Evolutionary conservation across 192 early-diverging fungal genomes (phyloP), one percentile per base, ranked within the genome.

Genomic region (Geranomyces michiganensis): DNA sequence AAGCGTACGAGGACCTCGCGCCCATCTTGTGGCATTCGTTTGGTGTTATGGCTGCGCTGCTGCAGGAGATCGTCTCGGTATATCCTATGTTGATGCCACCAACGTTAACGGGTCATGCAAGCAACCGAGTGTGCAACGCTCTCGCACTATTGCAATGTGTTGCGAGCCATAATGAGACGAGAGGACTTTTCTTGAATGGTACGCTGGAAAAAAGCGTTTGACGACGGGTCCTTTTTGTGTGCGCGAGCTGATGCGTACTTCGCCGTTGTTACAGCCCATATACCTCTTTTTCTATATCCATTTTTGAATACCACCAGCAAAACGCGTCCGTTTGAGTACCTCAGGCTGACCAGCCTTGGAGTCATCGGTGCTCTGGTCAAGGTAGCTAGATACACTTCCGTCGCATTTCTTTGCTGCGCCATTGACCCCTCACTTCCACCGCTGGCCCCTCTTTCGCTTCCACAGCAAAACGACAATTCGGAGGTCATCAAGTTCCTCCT

Each of bases 351-450:
- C 33, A 93, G 90, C 67, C 80, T 99, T 12, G 95, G 94, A 62
- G 95, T 99, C 21, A 96, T 99, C 72, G 96, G 96, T 17, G 95
- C 96, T 4, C 78, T 99, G 29, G 96, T 99, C 64, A 99, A 99
- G 84, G 90, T 91, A 82, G 19, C 36, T 41, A 41, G 36, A 3
- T 10, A 41, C 19, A 32, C 30, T 32, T 43, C 26, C 48, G 36
- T 41, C 10, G 36, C 10, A 15, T 55, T 55, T 55, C 51, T 12
- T 47, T n/a, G 46, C 13, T 47, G 51, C 51, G 36, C 36, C n/a
- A 60, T 22, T 0, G 22, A 56, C 12, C 26, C 21, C 24, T 21
- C 24, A 51, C 31, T 48, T 43, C 36, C 24, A 26, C 26, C 60
- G 46, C 43, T 49, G 36, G 47, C 55, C 45, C 29, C 43, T 62